These are phyloP conservation scores for Talaromyces sp. DNA, from an alignment of 2,329 filamentous ascomycete genomes.

Conservation along the genomic window DNA sequence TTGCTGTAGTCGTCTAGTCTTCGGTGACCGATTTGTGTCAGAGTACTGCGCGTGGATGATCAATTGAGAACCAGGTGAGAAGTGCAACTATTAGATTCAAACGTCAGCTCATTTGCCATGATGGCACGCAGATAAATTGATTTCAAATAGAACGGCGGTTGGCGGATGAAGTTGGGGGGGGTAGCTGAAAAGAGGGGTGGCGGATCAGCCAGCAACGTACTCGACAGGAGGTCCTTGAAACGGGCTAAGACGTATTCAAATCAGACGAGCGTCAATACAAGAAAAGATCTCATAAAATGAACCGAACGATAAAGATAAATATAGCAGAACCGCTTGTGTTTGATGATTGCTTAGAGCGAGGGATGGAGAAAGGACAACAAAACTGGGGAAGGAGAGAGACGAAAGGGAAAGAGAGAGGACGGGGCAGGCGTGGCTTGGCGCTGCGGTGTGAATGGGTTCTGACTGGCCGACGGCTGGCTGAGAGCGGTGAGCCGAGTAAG, in stretches of 20 bases:
- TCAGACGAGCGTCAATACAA: neutral
- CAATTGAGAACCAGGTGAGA: neutral
- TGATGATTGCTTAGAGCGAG: neutral
- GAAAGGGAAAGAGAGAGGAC: slow-evolving; percentile 2
- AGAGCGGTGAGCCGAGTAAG: slow-evolving; percentile 14
- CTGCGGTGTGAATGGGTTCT: neutral
- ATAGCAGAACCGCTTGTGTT: neutral
- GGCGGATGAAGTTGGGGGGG: slow-evolving; percentile 19
- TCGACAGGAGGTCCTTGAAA: neutral
- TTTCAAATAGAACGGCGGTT: slow-evolving; percentile 2
- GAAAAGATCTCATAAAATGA: neutral
- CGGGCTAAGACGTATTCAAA: neutral
- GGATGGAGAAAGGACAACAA: slow-evolving; percentile 1
- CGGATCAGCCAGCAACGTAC: slow-evolving; percentile 8
- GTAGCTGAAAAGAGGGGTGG: slow-evolving; percentile 16
- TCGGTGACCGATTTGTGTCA: slow-evolving; percentile 6
- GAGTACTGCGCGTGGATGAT: neutral
- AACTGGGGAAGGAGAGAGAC: neutral
- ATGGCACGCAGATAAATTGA: neutral
- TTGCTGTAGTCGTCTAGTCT: neutral
- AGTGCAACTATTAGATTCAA: neutral
- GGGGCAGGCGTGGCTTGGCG: slow-evolving; percentile 4
- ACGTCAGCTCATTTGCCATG: neutral
- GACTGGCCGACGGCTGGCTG: neutral
- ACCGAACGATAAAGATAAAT: neutral